Base-by-base conservation (phyloP, 2,329 filamentous ascomycete species). In the Nigrospora sphaerica region DNA sequence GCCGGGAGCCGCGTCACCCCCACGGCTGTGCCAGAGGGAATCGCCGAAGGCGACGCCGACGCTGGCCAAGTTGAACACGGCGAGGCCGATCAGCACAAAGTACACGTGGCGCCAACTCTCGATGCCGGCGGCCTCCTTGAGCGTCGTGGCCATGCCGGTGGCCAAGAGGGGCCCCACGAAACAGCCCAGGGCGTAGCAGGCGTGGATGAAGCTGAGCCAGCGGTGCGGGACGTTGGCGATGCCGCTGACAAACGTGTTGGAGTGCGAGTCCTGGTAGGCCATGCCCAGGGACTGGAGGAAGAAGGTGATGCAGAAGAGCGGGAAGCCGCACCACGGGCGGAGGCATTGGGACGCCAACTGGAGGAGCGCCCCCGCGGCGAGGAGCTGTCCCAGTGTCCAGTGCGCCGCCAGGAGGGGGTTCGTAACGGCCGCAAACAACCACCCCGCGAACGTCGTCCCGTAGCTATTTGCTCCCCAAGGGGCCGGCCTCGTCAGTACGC, bases 181-280 rank as follows among this genome's bases (percentile, higher is more conserved):
- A 40, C 74, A 75, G 0, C 81, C 80, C 0, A 74, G 70, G 55
- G 68, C 69, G 53, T 81, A 85, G 70, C 78, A 80, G 10, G 79
- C 81, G 50, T 85, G 81, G 14, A 85, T 81, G 45, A 83, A 76
- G 0, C 78, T 76, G 0, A 85, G 65, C 75, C 78, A 83, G 5
- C 78, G 65, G 55, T 85, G 78, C 0, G 78, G 74, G 0, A 62
- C 64, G 14, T 66, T 67, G 11, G 69, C 69, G 1, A 74, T 59
- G 0, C 70, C 67, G 0, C 74, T 70, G 1, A 83, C 79, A 47
- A 79, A 85, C 0, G 78, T 78, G 47, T 86, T 85, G 1, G 75
- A 73, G 18, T 83, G 78, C 0, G 80, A 75, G 51, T 86, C 82
- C 49, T 85, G 78, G 46, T 76, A 83, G 0, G 77, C 81, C 57